Base-by-base conservation (phyloP, 2,329 filamentous ascomycete genomes). In the Aspergillus melleus region DNA sequence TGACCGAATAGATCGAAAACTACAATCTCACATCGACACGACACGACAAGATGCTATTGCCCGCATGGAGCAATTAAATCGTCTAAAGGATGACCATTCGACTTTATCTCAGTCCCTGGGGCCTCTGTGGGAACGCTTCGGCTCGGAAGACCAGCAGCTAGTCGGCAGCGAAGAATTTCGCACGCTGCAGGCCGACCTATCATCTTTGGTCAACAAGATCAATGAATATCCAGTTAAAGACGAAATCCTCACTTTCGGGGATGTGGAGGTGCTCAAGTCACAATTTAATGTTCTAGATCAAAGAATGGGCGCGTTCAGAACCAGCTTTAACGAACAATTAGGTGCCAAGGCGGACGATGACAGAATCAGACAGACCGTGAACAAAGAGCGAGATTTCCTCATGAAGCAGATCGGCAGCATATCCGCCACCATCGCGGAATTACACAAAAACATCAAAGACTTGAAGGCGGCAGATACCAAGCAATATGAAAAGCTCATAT, bases 151-250 rank as follows among this genome's bases (percentile, higher is more conserved):
- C 16, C 57, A 58, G 12, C 57, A 58, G 12, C 52, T 52, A 51
- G 52, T 58, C 29, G 60, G n/a, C 20, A 29, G 46, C 32, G 60
- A 62, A 26, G 60, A 58, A 8, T 42, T 68, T 30, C 36, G 26
- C 4, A 46, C 50, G 51, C 30, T 66, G 8, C 52, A 51, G 39
- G 19, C 54, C 5, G 52, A 55, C 42, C 36, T 62, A 26, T 29
- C 52, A 16, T 42, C 53, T 12, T 42, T 42, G 36, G 16, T 19
- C 36, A n/a, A 42, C 36, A 42, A 6, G 36, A 14, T 42, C 14
- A 8, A 5, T n/a, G 14, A 19, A n/a, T 42, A 42, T n/a, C 36
- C 36, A 42, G 12, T 14, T 8, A 14, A n/a, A 42, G 16, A 42
- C 36, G 5, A 42, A 12, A 52, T 52, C 53, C 49, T 57, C 20